Conservation (phyloP, 306 rosid species). For the Heteromeles arbutifolia region DNA sequence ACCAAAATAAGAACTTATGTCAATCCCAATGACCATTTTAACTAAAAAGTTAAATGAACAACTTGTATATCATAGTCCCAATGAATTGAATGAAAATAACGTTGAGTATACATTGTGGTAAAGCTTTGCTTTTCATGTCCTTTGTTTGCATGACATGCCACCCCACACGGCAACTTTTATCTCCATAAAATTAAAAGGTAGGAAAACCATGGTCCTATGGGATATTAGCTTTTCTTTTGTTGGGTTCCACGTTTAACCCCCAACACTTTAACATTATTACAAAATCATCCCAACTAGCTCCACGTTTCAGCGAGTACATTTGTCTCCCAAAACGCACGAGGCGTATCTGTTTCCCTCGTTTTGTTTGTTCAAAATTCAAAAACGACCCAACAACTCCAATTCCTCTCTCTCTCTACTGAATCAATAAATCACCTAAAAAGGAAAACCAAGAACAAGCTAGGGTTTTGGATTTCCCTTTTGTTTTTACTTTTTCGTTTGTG, state of each 20-base stretch:
- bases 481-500: neutral
- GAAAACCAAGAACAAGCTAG: slow-evolving; percentile 4
- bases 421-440: slow-evolving; percentile 23
- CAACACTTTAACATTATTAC: neutral
- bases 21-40: too few relatives aligned
- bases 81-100: neutral
- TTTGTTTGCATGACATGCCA: slow-evolving; percentile 1
- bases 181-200: neutral
- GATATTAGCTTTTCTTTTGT: too few relatives aligned
- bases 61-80: too few relatives aligned
- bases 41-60: too few relatives aligned
- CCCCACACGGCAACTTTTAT: neutral
- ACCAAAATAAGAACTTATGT: too few relatives aligned
- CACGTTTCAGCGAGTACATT: neutral
- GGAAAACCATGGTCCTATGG: neutral
- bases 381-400: slow-evolving; percentile 45
- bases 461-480: slow-evolving; percentile 9
- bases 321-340: too few relatives aligned
- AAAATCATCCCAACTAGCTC: neutral
- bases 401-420: neutral
- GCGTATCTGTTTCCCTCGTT: slow-evolving; percentile 66
- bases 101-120: neutral
- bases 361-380: slow-evolving; percentile 58
- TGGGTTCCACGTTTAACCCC: neutral
- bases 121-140: slow-evolving; percentile 9